Evolutionary conservation across 257 asterid species (phyloP), one percentile per base, ranked within the genome.

Genomic region (Solanum clarkiae): DNA sequence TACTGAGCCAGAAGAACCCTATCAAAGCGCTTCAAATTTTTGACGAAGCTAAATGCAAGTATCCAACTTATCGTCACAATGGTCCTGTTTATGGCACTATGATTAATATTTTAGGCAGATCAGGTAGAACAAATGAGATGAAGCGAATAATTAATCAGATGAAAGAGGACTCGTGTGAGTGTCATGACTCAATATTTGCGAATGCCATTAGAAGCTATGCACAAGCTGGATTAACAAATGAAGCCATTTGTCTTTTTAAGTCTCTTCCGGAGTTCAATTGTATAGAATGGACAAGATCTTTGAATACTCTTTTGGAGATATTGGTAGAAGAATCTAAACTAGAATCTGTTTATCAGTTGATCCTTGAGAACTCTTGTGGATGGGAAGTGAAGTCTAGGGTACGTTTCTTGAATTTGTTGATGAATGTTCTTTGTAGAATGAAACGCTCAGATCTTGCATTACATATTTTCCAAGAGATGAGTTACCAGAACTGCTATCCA

Each of bases 391-490:
- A 91, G 88, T 92, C 93, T 18, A 89, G 95, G 80, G 90, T 87
- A 24, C 90, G 53, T 75, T 89, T 96, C 83, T 88, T 96, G 90
- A 96, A 95, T 82, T 66, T 93, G 84, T 89, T 96, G 20, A 92
- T 96, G 89, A 84, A 53, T 70, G 90, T 94, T 68, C 97, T 96
- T 32, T 96, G 99, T 84, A 86, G 57, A 87, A 82, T 91, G 24
- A 82, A 89, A 54, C 93, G 93, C 7, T 92, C 98, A 10, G 99
- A 96, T 83, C 97, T 95, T 29, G 98, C 99, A 2, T 85, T 90
- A 86, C 85, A 89, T 79, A 82, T 96, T 63, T 93, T 94, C 85
- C 99, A 91, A 86, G 99, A 96, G 90, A 96, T 96, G 98, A 87
- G 88, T 47, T 84, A 88, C 86, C 97, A 90, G 45, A 90, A 91